A percentile compares a stretch with the other conserved stretches of the same genome.
Evolutionary conservation across 768 basidiomycete species (phyloP).

Genomic region (Mycena indigotica): DNA sequence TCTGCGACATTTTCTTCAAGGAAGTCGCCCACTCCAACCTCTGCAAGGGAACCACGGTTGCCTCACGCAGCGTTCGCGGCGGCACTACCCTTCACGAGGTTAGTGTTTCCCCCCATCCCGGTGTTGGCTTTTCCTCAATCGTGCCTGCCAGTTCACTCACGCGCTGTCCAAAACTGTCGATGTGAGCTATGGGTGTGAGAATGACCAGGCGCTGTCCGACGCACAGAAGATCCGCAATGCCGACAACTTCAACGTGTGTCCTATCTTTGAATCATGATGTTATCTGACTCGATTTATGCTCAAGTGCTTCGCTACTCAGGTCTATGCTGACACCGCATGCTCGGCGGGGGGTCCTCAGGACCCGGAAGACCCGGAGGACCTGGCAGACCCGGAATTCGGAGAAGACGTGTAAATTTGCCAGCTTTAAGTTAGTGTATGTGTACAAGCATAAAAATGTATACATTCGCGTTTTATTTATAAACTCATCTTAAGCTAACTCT

Average conservation of each 20-base stretch:
- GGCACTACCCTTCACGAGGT: slow-evolving; percentile 44
- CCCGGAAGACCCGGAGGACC: too few species aligned
- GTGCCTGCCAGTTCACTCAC: slow-evolving; percentile 39
- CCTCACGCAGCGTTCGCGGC: slow-evolving; percentile 47
- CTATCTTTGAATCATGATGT: not conserved
- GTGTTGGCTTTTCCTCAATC: not conserved
- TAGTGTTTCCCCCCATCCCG: not conserved
- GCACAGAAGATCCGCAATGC: slow-evolving; percentile 40
- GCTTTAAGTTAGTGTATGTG: too few species aligned
- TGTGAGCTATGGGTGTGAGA: slow-evolving; percentile 42
- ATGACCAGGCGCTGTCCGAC: slow-evolving; percentile 42
- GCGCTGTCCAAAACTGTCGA: slow-evolving; percentile 44
- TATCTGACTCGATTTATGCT: not conserved
- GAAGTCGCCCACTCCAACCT: slow-evolving; percentile 41
- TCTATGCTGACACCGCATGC: too few species aligned
- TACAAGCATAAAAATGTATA: too few species aligned
- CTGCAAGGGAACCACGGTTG: slow-evolving; percentile 46
- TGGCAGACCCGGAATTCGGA: too few species aligned
- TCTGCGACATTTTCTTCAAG: slow-evolving; percentile 49
- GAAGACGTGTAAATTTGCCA: too few species aligned
- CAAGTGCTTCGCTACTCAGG: slow-evolving; percentile 50
- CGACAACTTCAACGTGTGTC: slow-evolving; percentile 50
- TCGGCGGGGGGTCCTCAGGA: too few species aligned
- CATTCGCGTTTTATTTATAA: too few species aligned
- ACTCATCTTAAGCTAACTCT: too few species aligned